Conservation (phyloP, 177 flowering plant genomes). For the Vitis hybrid region DNA sequence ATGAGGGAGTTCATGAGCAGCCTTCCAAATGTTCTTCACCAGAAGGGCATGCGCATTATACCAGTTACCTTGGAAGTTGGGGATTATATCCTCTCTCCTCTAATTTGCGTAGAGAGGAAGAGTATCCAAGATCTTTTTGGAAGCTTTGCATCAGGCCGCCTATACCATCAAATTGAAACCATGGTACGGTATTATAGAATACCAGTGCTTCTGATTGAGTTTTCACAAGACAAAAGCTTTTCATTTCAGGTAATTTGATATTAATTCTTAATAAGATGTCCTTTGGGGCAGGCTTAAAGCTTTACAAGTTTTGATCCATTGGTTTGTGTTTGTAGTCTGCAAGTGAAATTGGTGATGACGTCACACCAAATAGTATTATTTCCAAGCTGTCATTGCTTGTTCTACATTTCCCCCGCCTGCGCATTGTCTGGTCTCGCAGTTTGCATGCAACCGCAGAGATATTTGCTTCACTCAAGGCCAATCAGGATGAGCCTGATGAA, state of each 20-base stretch:
- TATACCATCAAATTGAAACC: conserved; percentile 84
- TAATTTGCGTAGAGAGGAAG: conserved; percentile 92
- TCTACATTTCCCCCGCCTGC: conserved; percentile 93
- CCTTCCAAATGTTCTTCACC: conserved; percentile 97
- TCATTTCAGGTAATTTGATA: conserved; percentile 83
- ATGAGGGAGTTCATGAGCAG: conserved; percentile 99
- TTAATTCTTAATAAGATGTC: background rate
- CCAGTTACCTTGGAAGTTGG: conserved; percentile 97
- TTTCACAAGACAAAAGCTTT: conserved; percentile 96
- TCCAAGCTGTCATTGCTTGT: conserved; percentile 88
- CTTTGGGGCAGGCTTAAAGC: background rate
- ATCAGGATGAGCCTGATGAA: conserved; percentile 97
- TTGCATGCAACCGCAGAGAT: conserved; percentile 97
- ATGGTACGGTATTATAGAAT: conserved; percentile 88
- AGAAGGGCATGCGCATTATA: conserved; percentile 88
- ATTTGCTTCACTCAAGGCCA: conserved; percentile 86
- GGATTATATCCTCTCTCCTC: conserved; percentile 91
- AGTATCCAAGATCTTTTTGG: conserved; percentile 89
- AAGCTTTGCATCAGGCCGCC: conserved; percentile 94
- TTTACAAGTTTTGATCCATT: conserved; percentile 1
- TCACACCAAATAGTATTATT: conserved; percentile 78
- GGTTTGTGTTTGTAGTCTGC: conserved; percentile 66
- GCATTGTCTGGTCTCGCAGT: conserved; percentile 96
- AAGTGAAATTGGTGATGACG: conserved; percentile 95
- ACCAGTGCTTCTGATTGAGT: conserved; percentile 95